Percentiles rank a stretch among this genome's conserved stretches.
Evolutionary conservation across 768 basidiomycete species (phyloP).

Genomic region (Xerocomellus dryophilus): DNA sequence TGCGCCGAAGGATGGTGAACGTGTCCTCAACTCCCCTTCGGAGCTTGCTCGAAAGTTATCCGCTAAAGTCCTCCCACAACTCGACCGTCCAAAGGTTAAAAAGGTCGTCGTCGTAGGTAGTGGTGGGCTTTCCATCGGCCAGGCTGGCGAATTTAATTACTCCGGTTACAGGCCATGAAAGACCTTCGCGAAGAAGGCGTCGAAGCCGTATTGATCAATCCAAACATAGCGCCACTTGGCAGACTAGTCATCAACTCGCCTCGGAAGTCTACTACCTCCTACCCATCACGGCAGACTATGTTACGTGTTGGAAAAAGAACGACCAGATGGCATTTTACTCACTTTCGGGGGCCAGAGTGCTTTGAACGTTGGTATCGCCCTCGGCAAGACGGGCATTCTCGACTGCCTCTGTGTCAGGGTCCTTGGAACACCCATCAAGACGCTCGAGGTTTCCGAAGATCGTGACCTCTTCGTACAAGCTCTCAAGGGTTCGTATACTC

Average conservation of each 20-base stretch:
- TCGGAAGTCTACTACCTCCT: constrained; percentile 97
- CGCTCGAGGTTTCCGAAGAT: constrained; percentile 95
- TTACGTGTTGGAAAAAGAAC: constrained; percentile 98
- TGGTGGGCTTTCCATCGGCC: constrained; percentile 95
- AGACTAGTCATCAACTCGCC: constrained; percentile 96
- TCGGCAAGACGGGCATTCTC: constrained; percentile 95
- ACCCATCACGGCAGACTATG: constrained; percentile 94
- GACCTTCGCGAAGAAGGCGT: constrained; percentile 95
- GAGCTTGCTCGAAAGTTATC: constrained; percentile 92
- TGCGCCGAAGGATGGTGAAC: constrained; percentile 57
- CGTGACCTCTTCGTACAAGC: constrained; percentile 95
- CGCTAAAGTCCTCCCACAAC: constrained; percentile 88
- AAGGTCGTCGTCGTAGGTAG: constrained; percentile 96
- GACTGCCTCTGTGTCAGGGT: constrained; percentile 92
- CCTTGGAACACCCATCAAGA: constrained; percentile 91
- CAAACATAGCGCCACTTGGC: constrained; percentile 99
- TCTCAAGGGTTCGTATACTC: constrained; percentile 68
- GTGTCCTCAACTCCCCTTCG: constrained; percentile 88
- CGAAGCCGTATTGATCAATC: constrained; percentile 92
- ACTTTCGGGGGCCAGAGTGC: constrained; percentile 99
- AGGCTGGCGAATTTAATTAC: constrained; percentile 99
- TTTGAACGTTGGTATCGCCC: constrained; percentile 93
- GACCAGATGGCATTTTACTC: constrained; percentile 94
- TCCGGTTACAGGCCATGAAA: constrained; percentile 97
- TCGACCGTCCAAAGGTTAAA: constrained; percentile 87